Conservation (phyloP, 225 moss, liverwort and hornwort species). For the Marchantia polymorpha region DNA sequence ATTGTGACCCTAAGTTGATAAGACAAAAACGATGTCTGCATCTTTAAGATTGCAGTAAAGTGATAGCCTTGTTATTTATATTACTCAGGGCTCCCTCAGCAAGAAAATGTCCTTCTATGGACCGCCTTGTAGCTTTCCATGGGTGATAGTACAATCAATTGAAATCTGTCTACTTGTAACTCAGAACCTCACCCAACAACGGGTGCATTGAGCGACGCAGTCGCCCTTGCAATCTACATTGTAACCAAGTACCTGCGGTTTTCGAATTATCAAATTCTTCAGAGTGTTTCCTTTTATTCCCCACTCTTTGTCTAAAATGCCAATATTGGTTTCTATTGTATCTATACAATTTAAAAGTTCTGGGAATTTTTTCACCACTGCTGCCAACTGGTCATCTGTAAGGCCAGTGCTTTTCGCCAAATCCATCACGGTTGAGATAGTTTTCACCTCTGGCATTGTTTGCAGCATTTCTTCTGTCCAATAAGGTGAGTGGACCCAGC, state of each 20-base stretch:
- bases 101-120: too few species aligned
- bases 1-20: too few species aligned
- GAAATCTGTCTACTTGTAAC: background rate
- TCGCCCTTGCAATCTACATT: conserved; percentile 81
- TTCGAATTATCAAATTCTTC: conserved; percentile 66
- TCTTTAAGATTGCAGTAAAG: too few species aligned
- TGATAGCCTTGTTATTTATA: too few species aligned
- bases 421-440: conserved; percentile 42
- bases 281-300: conserved; percentile 67
- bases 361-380: conserved; percentile 77
- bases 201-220: conserved; percentile 75
- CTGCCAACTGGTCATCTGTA: conserved; percentile 43
- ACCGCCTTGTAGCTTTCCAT: too few species aligned
- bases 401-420: conserved; percentile 54
- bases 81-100: too few species aligned
- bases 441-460: conserved; percentile 52
- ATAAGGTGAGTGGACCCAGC: conserved; percentile 80
- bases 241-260: conserved; percentile 78
- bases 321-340: conserved; percentile 58
- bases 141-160: too few species aligned
- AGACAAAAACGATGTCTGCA: too few species aligned
- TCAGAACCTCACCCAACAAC: conserved; percentile 90
- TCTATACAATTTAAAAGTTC: conserved; percentile 66
- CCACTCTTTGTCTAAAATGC: conserved; percentile 71
- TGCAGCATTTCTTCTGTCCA: conserved; percentile 78